Conservation (phyloP, 371 early-diverging fungal genomes). For the Mortierella sp. region DNA sequence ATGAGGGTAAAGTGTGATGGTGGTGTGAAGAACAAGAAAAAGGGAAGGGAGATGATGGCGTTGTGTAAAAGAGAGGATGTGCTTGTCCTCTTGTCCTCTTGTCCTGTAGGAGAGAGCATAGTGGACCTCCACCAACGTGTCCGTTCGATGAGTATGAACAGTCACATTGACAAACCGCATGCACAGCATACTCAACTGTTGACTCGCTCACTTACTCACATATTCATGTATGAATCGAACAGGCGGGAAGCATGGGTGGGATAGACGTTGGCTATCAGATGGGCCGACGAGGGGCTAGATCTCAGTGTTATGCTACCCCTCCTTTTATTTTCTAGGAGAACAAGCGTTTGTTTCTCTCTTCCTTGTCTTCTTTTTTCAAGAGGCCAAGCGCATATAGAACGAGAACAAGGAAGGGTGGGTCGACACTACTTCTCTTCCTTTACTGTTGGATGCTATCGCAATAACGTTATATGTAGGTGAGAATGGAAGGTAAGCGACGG, state of each 20-base stretch:
- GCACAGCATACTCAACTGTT: background rate
- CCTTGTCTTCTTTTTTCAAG: background rate
- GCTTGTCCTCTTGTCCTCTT: background rate
- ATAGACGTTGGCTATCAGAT: too few relatives aligned
- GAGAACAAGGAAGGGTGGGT: too few relatives aligned
- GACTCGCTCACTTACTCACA: background rate
- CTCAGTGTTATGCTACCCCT: too few relatives aligned
- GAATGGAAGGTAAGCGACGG: background rate
- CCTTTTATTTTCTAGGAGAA: too few relatives aligned
- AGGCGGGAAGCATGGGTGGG: too few relatives aligned
- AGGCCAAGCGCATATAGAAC: background rate
- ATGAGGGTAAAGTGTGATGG: background rate
- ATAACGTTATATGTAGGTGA: background rate
- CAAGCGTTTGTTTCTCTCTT: background rate
- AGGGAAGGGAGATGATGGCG: background rate
- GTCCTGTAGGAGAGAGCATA: background rate
- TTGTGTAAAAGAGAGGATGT: background rate
- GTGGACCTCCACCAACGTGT: background rate
- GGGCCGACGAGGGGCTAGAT: too few relatives aligned
- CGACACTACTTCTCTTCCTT: background rate
- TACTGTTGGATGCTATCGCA: background rate
- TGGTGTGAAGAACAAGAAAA: background rate
- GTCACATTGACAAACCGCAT: background rate
- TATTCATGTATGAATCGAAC: too few relatives aligned
- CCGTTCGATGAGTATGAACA: background rate